Evolutionary conservation across 1,284 basidiomycete genomes (phyloP), one percentile per base, ranked within the genome.

Genomic region (Cutaneotrichosporon arboriforme): DNA sequence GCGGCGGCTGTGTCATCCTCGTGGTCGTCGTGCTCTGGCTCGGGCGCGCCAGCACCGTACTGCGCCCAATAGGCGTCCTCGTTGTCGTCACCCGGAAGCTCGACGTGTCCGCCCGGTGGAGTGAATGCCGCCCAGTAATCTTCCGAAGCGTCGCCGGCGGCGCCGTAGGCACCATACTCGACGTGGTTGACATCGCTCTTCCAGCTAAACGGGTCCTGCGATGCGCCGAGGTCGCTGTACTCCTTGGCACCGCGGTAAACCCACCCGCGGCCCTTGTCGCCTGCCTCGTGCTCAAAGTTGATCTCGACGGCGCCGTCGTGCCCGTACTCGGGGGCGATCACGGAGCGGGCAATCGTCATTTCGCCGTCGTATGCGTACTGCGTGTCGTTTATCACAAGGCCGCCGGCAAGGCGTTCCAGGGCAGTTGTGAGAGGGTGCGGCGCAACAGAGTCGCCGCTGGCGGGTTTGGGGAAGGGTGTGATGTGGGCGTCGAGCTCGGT

Each of bases 11-110:
- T 3, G 38, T 21, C 36, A 26, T 43, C 39, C n/a, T 42, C 41
- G 35, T 37, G 26, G 15, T 45, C 34, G 13, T 20, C 17, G 1
- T 13, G 41, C 15, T 44, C 39, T 46, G 49, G 39, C 17, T 45
- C 23, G 8, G 31, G 37, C 13, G 26, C 49, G 21, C 57, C 57
- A 1, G 59, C 53, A n/a, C 59, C 66, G 44, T 72, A 72, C 42
- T 59, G 58, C 14, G 70, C 66, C 70, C 70, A 72, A 55, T 72
- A 72, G 18, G 60, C 64, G 44, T 64, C 64, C 55, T 70, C 69
- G 26, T 31, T 31, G 40, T 46, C 50, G 17, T 59, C 54, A 23
- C 60, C 54, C 4, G 45, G 41, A 5, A 51, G 47, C 22, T 56
- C 31, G 39, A 38, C 51, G 23, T 41, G 31, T 7, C 43, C 43